Percentiles rank a stretch among this genome's conserved stretches.
phyloP scores from a whole-genome alignment of 2,329 filamentous ascomycete genomes.

The Cytospora piceae region DNA sequence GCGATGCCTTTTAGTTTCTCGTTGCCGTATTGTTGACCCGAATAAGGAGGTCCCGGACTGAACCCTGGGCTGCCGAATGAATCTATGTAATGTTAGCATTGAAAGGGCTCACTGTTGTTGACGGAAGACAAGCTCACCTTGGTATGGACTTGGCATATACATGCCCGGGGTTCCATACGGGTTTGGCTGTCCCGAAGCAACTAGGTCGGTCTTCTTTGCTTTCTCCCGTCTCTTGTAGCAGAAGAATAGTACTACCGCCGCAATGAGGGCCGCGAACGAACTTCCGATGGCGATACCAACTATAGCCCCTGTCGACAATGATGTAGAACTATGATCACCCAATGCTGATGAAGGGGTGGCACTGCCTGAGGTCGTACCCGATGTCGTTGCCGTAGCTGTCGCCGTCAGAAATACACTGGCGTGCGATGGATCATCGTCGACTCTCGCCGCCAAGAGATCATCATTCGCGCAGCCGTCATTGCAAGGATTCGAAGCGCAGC shows the following conservation, averaged over 20 bases:
- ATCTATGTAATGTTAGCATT: slow-evolving; percentile 1
- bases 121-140: slow-evolving; percentile 12
- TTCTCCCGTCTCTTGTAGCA: slow-evolving; percentile 8
- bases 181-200: not conserved
- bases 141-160: slow-evolving; percentile 26
- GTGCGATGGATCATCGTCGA: slow-evolving; percentile 33
- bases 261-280: slow-evolving; percentile 22
- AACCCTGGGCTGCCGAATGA: slow-evolving; percentile 2
- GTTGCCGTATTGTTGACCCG: not conserved
- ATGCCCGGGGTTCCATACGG: slow-evolving; percentile 4
- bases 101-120: not conserved
- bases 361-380: not conserved
- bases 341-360: not conserved
- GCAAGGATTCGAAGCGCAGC: slow-evolving; percentile 44
- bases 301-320: slow-evolving; percentile 29
- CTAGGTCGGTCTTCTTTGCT: not conserved
- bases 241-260: slow-evolving; percentile 5
- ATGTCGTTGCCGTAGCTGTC: not conserved
- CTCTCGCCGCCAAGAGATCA: slow-evolving; percentile 35
- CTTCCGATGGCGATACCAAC: slow-evolving; percentile 31
- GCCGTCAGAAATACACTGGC: slow-evolving; percentile 33
- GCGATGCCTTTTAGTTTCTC: slow-evolving; percentile 11
- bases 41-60: slow-evolving; percentile 5
- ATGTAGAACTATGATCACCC: not conserved
- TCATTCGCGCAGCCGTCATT: slow-evolving; percentile 33